Evolutionary conservation across 2,329 filamentous ascomycete genomes (phyloP).

Genomic region (Akanthomyces lecanii): DNA sequence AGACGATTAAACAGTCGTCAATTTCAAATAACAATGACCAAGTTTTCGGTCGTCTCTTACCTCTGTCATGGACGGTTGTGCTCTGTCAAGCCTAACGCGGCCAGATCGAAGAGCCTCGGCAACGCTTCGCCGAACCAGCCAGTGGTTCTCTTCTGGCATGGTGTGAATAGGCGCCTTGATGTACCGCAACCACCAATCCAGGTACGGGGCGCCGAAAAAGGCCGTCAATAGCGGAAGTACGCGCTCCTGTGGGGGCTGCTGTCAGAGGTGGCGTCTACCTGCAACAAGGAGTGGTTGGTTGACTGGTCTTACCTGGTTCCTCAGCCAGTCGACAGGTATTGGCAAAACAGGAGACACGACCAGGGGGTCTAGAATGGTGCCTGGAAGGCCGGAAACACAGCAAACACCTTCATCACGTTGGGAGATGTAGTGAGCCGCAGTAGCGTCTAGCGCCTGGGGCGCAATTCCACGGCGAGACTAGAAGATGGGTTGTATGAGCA

Average conservation of each 20-base stretch:
- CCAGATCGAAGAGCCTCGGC: conserved; percentile 22
- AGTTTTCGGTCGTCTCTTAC: conserved; percentile 19
- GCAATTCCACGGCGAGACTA: background rate
- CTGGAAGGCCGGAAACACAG: background rate
- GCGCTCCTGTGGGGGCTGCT: background rate
- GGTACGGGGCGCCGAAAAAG: background rate
- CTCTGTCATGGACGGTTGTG: conserved; percentile 27
- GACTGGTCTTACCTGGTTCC: background rate
- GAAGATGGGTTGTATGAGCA: too few relatives aligned
- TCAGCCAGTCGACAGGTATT: background rate
- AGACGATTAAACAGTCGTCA: background rate
- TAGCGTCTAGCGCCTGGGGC: background rate
- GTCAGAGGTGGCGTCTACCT: too few relatives aligned
- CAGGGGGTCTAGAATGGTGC: background rate
- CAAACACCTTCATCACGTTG: background rate
- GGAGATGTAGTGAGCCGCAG: background rate
- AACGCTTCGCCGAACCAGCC: conserved; percentile 28
- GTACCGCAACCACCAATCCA: conserved; percentile 8
- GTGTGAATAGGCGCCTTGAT: conserved; percentile 17
- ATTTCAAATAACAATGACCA: too few relatives aligned
- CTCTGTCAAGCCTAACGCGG: conserved; percentile 24
- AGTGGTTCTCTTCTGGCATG: conserved; percentile 23
- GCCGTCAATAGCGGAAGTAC: background rate
- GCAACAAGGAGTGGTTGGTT: background rate
- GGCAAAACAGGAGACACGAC: background rate